Evolutionary conservation across 495 filamentous ascomycete genomes (phyloP), one percentile per base, ranked within the genome.

Genomic region (Halenospora varia): DNA sequence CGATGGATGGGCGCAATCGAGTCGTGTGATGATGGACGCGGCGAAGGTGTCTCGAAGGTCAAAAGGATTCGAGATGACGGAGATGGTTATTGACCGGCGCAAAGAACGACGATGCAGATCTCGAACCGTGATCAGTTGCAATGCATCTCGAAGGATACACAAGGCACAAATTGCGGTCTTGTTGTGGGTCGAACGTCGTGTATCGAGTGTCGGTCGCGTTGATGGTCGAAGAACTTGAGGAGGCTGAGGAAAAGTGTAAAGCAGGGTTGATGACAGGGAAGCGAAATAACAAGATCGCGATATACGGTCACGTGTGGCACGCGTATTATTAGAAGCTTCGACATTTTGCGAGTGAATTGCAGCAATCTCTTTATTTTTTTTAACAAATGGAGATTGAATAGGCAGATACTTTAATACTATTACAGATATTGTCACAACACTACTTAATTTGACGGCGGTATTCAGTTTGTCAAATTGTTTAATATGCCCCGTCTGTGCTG

Each of bases 221-320:
- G 47, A 49, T 49, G 47, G 47, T 9, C 13, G 13, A 49, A n/a
- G 47, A 3, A 8, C 8, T 49, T 24, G 10, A 49, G 47, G 47
- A 49, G 47, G 23, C 47, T 25, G 47, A 49, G 47, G 23, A 25
- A 49, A 49, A 49, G 19, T 23, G 47, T 8, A 6, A 46, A 46
- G 42, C 42, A 46, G 19, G 42, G 42, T 17, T 46, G 17, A 19
- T 49, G 10, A 49, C 10, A 10, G 25, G 47, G 47, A 25, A 10
- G 3, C 11, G 20, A 20, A 55, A 42, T 25, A 11, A 11, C 13
- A 55, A 46, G 40, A 8, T 13, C 41, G 6, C n/a, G 40, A 41
- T 24, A n/a, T n/a, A n/a, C n/a, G n/a, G n/a, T n/a, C n/a, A n/a
- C n/a, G n/a, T n/a, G n/a, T n/a, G n/a, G n/a, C n/a, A n/a, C n/a